A percentile compares a stretch with the other conserved stretches of the same genome.
Conservation (phyloP, 2,329 filamentous ascomycete species). For the Pseudogymnoascus sp. region DNA sequence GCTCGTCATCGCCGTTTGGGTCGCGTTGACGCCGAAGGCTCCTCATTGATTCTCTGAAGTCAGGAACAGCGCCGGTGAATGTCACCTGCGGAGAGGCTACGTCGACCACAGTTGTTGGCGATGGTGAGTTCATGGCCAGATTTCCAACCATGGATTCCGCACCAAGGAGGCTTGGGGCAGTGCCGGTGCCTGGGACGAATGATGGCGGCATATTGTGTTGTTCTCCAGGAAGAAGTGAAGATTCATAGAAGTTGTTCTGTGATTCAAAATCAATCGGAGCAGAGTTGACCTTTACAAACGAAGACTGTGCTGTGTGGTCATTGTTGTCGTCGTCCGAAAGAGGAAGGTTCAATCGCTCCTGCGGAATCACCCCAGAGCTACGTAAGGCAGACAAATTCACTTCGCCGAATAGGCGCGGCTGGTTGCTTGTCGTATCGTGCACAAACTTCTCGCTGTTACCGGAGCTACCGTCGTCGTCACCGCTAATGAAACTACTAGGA, state of each 20-base stretch:
- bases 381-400: constrained; percentile 23
- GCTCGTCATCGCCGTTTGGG: constrained; percentile 16
- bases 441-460: neutral
- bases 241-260: neutral
- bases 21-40: constrained; percentile 27
- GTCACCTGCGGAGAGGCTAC: constrained; percentile 14
- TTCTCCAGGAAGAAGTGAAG: neutral
- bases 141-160: constrained; percentile 27
- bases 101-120: constrained; percentile 13
- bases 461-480: constrained; percentile 14
- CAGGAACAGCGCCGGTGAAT: constrained; percentile 5
- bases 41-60: constrained; percentile 12
- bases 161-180: constrained; percentile 26
- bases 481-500: constrained; percentile 23
- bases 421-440: neutral
- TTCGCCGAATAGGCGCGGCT: constrained; percentile 27
- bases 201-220: neutral
- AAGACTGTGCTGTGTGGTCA: neutral
- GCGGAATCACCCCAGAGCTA: constrained; percentile 26
- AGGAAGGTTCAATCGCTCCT: constrained; percentile 23
- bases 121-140: constrained; percentile 27
- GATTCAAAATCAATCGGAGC: neutral
- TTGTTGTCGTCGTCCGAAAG: constrained; percentile 11
- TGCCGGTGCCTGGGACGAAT: neutral
- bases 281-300: neutral